Evolutionary conservation across 768 basidiomycete species (phyloP).

Genomic region (Scleroderma citrinum): DNA sequence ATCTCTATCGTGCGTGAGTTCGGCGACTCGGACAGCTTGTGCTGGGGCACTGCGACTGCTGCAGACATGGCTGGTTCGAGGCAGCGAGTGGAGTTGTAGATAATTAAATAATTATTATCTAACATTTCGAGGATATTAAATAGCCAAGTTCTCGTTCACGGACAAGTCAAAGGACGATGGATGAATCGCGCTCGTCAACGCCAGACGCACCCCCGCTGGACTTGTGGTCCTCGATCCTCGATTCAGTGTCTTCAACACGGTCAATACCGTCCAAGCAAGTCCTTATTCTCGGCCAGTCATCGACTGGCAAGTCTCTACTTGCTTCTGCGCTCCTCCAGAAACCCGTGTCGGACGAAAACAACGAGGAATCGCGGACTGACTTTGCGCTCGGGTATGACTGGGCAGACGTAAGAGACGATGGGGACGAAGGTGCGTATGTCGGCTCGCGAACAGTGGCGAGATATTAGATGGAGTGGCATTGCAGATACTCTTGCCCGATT

Average conservation of each 20-base stretch:
- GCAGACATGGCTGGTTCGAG: constrained; percentile 30
- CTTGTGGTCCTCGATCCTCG: constrained; percentile 90
- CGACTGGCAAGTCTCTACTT: constrained; percentile 73
- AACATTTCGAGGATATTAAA: not conserved
- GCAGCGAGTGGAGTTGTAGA: not conserved
- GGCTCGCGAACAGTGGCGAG: not conserved
- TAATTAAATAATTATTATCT: not conserved
- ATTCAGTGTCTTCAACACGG: constrained; percentile 76
- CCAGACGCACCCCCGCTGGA: constrained; percentile 74
- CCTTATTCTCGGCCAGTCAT: constrained; percentile 74
- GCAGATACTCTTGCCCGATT: constrained; percentile 84
- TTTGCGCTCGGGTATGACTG: constrained; percentile 92
- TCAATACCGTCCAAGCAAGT: constrained; percentile 85
- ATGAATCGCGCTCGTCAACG: constrained; percentile 53
- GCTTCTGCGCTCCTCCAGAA: constrained; percentile 69
- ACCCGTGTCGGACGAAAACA: constrained; percentile 46
- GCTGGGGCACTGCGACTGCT: constrained; percentile 47
- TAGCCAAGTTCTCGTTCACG: not conserved
- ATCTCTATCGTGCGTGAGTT: constrained; percentile 66
- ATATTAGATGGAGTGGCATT: not conserved
- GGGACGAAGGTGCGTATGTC: constrained; percentile 73
- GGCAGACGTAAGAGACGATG: constrained; percentile 86
- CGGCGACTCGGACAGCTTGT: constrained; percentile 63
- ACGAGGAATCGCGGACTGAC: constrained; percentile 58
- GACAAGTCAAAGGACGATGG: constrained; percentile 21